These are phyloP conservation scores for Pichia cephalocereana DNA, from an alignment of 805 yeast species.

Conservation along the genomic window DNA sequence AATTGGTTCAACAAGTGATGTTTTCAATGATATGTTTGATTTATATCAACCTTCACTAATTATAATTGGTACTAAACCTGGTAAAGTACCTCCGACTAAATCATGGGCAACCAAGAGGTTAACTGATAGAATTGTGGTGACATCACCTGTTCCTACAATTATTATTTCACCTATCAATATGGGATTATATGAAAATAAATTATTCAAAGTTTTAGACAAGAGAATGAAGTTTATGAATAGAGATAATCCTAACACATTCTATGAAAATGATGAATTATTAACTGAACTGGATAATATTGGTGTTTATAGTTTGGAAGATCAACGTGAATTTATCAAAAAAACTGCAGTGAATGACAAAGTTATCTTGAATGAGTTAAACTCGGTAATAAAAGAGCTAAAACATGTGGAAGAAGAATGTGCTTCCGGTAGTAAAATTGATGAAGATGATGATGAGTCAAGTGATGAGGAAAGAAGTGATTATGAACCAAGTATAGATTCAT, in stretches of 20 bases:
- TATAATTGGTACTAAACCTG: constrained; percentile 46
- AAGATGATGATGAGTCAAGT: not conserved
- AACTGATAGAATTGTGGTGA: constrained; percentile 55
- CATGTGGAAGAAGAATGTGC: not conserved
- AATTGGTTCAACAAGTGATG: constrained; percentile 46
- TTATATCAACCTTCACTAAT: constrained; percentile 55
- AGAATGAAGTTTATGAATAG: constrained; percentile 10
- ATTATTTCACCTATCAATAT: constrained; percentile 55
- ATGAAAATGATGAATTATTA: constrained; percentile 12
- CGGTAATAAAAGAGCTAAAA: not conserved
- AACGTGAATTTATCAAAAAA: constrained; percentile 10
- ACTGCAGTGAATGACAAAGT: constrained; percentile 9
- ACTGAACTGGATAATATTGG: constrained; percentile 21
- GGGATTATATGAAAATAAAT: constrained; percentile 38
- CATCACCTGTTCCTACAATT: constrained; percentile 57
- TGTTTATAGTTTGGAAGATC: constrained; percentile 19
- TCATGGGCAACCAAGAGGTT: constrained; percentile 56
- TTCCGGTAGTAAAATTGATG: not conserved
- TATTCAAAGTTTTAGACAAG: constrained; percentile 29
- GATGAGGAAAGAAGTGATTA: not conserved
- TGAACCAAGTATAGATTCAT: constrained; percentile 2
- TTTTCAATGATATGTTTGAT: constrained; percentile 49
- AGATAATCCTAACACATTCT: constrained; percentile 4
- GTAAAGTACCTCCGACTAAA: constrained; percentile 39
- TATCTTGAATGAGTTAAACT: constrained; percentile 7